phyloP scores from a whole-genome alignment of 1,284 basidiomycete genomes.

The Butyriboletus appendiculatus region DNA sequence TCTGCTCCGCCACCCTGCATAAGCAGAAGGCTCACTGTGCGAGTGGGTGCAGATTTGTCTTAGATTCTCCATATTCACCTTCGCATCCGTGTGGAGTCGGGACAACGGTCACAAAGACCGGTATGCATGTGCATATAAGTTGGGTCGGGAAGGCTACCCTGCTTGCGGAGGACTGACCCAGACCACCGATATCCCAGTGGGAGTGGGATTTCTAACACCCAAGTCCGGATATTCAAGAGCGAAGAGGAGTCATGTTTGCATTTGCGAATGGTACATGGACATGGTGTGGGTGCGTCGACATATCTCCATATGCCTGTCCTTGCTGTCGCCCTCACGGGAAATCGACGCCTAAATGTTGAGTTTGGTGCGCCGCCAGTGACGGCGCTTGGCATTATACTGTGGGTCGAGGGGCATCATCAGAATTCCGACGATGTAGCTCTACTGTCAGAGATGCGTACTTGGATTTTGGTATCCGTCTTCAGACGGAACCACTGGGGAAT shows the following conservation, averaged over 20 bases:
- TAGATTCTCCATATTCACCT: not conserved
- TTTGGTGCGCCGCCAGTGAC: constrained; percentile 95
- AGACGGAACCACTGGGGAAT: constrained; percentile 99
- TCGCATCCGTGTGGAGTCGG: not conserved
- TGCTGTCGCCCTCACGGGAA: not conserved
- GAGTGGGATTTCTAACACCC: too few species aligned
- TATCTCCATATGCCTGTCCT: constrained; percentile 21
- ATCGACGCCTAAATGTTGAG: constrained; percentile 76
- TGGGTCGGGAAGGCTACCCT: not conserved
- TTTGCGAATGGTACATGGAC: constrained; percentile 30
- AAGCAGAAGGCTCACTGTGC: too few species aligned
- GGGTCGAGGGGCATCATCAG: constrained; percentile 2
- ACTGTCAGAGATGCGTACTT: constrained; percentile 55
- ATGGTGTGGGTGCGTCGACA: constrained; percentile 15
- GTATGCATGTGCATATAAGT: not conserved
- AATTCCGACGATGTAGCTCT: not conserved
- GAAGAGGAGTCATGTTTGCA: constrained; percentile 19
- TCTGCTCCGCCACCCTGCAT: too few species aligned
- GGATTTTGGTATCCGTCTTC: constrained; percentile 95
- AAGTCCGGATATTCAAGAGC: not conserved
- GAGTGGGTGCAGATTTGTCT: not conserved
- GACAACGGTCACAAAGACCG: not conserved
- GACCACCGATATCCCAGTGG: not conserved
- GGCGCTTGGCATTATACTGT: constrained; percentile 91
- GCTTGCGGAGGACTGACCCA: not conserved